Percentiles rank a stretch among this genome's conserved stretches.
These are phyloP conservation scores for Hypoxylon sp. DNA, from an alignment of 2,329 filamentous ascomycete genomes.

Conservation along the genomic window DNA sequence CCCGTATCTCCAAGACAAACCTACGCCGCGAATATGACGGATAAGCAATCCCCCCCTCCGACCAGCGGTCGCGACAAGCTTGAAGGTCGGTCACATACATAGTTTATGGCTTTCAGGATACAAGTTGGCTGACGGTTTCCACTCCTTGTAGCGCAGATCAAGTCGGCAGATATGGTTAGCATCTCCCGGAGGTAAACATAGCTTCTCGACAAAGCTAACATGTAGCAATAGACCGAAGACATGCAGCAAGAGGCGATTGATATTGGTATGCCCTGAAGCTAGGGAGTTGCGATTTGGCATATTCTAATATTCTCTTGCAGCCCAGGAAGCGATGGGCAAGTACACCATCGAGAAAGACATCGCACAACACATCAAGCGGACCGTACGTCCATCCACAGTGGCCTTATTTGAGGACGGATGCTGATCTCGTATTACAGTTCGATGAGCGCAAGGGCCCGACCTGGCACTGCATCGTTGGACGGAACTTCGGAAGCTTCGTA, in stretches of 20 bases:
- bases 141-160: slow-evolving; percentile 81
- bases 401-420: neutral
- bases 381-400: slow-evolving; percentile 41
- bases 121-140: slow-evolving; percentile 32
- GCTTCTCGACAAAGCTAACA: slow-evolving; percentile 48
- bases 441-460: slow-evolving; percentile 97
- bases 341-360: slow-evolving; percentile 71
- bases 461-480: slow-evolving; percentile 98
- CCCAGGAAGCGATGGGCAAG: slow-evolving; percentile 72
- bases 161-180: slow-evolving; percentile 97
- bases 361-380: slow-evolving; percentile 53
- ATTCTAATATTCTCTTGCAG: slow-evolving; percentile 52
- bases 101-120: slow-evolving; percentile 2
- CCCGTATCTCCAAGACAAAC: neutral
- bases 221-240: slow-evolving; percentile 79
- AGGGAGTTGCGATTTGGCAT: neutral
- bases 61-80: slow-evolving; percentile 49
- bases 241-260: slow-evolving; percentile 97
- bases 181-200: slow-evolving; percentile 16
- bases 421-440: slow-evolving; percentile 71
- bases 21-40: slow-evolving; percentile 43
- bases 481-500: slow-evolving; percentile 99
- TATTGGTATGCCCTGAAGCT: slow-evolving; percentile 76
- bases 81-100: slow-evolving; percentile 47
- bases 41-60: slow-evolving; percentile 48